Base-by-base conservation (phyloP, 108 stramenopile genomes). In the Skeletonema marinoi region DNA sequence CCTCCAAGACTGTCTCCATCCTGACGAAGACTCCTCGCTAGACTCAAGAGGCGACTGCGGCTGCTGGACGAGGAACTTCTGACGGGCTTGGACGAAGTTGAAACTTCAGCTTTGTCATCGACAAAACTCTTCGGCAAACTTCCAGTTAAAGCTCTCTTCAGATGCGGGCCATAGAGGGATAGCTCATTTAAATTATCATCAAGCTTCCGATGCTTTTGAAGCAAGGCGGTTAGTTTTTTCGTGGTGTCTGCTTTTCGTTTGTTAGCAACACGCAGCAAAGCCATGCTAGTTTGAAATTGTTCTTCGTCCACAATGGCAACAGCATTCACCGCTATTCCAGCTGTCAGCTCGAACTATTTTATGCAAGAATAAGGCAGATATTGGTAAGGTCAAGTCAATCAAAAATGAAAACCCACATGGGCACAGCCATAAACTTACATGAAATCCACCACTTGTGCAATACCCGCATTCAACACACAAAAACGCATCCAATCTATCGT, bases 381-480 rank as follows among this genome's bases (percentile, higher is more conserved):
- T 56, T 56, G 13, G 16, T n/a, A 13, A 13, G 44, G 44, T n/a
- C 44, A 46, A 4, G 44, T 36, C n/a, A 33, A 48, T 38, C 12
- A 62, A 17, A 39, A 19, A 29, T 7, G 44, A 25, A 39, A 11
- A 29, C 19, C 50, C 17, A 42, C 50, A 63, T 13, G 35, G 19
- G 54, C 31, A 51, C 9, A 41, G 10, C 9, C 32, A 48, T 74
- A 70, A 78, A 92, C 54, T 56, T 25, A 56, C 54, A 44, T 78
- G 70, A 71, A 99, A 97, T 25, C 73, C 83, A 39, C 90, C 98
- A 58, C 90, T 87, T 11, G 94, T 77, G 68, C 97, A 98, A 79
- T 97, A 97, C 7, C 98, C 98, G 74, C 98, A 99, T 78, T 98
- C 98, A 25, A 96, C 96, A 65, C 98, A 99, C 10, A 99, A 74